These are phyloP conservation scores for Fusarium incarnatum DNA, from an alignment of 2,329 filamentous ascomycete genomes.

Conservation along the genomic window DNA sequence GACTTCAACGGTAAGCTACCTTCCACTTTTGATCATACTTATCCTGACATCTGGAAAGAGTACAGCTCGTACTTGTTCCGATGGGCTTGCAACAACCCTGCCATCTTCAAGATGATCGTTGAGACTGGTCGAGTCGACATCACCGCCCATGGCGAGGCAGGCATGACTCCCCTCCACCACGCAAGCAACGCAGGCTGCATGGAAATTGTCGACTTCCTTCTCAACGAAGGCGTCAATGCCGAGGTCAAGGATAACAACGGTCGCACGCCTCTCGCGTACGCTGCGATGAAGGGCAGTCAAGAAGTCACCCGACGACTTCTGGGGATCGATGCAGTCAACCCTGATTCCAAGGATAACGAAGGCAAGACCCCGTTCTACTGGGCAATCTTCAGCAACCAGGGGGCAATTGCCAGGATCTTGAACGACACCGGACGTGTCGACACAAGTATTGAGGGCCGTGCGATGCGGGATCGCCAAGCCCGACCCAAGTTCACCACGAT, in stretches of 20 bases:
- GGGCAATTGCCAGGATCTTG: background rate
- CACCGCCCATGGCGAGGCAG: too few species aligned
- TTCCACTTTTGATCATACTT: too few species aligned
- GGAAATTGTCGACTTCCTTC: too few species aligned
- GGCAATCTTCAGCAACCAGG: background rate
- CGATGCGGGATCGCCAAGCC: fast-evolving
- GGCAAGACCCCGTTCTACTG: background rate
- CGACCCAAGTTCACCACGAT: fast-evolving
- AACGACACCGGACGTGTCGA: background rate
- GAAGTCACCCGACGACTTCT: background rate
- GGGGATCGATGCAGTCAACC: background rate
- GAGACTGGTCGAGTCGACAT: too few species aligned
- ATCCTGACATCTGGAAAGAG: background rate
- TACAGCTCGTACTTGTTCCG: too few species aligned
- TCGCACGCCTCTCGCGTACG: background rate
- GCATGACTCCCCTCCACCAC: too few species aligned
- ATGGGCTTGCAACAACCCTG: too few species aligned
- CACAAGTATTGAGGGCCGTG: background rate
- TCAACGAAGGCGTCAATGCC: too few species aligned
- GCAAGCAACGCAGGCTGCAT: too few species aligned
- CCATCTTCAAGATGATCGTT: background rate
- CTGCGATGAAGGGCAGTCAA: background rate
- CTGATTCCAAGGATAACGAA: background rate
- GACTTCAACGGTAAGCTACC: background rate
- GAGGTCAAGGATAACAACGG: background rate